A percentile compares a stretch with the other conserved stretches of the same genome.
Evolutionary conservation across 495 filamentous ascomycete species (phyloP).

Genomic region (Xylaria curta): DNA sequence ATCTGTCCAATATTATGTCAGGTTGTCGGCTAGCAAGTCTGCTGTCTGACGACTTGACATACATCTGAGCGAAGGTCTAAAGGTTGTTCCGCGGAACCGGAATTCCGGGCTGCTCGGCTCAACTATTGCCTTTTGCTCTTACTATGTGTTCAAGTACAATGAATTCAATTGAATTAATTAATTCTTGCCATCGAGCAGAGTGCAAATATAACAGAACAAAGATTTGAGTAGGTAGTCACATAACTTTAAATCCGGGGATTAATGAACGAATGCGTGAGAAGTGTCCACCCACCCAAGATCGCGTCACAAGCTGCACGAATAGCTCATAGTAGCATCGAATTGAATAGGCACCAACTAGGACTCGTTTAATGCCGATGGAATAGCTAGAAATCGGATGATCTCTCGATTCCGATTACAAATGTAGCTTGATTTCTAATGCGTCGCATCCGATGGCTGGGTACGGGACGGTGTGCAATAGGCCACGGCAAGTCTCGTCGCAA

Average conservation of each 20-base stretch:
- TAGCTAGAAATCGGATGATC: background rate
- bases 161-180: background rate
- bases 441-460: constrained; percentile 3
- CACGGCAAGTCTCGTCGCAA: constrained; percentile 23
- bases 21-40: background rate
- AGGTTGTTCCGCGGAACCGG: background rate
- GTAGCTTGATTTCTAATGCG: constrained; percentile 26
- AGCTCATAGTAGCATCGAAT: background rate
- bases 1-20: background rate
- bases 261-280: background rate
- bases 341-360: background rate
- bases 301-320: background rate
- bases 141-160: background rate
- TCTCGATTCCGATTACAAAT: constrained; percentile 21
- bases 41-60: background rate
- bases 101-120: constrained; percentile 3
- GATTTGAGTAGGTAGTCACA: background rate
- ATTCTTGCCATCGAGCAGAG: background rate
- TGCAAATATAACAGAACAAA: background rate
- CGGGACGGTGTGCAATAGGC: constrained; percentile 17
- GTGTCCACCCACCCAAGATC: background rate
- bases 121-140: background rate
- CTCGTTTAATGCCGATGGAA: background rate
- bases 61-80: background rate
- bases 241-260: background rate